Percentiles rank a stretch among this genome's conserved stretches.
Evolutionary conservation across 2,329 filamentous ascomycete genomes (phyloP).

Genomic region (Alternaria burnsii): DNA sequence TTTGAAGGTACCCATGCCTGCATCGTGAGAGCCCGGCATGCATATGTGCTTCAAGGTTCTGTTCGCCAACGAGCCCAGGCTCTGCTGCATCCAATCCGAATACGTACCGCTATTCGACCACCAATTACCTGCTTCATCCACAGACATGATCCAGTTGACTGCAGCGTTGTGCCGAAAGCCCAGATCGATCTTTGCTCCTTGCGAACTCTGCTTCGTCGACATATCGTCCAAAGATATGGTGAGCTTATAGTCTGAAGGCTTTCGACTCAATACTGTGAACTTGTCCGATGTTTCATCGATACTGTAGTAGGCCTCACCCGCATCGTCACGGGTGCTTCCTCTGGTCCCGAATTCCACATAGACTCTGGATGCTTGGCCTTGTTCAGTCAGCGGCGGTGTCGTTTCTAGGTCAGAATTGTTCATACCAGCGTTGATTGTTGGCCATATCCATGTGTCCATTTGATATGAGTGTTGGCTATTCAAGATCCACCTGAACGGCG

Average conservation of each 20-base stretch:
- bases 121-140: constrained; percentile 44
- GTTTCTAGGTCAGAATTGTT: not conserved
- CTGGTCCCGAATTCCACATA: constrained; percentile 44
- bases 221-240: constrained; percentile 42
- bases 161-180: constrained; percentile 49
- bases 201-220: constrained; percentile 44
- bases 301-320: constrained; percentile 47
- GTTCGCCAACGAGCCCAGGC: constrained; percentile 48
- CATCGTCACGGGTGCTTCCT: constrained; percentile 44
- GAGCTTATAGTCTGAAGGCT: constrained; percentile 41
- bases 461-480: constrained; percentile 46
- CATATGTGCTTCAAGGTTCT: constrained; percentile 57
- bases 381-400: not conserved
- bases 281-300: constrained; percentile 40
- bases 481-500: constrained; percentile 50
- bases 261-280: constrained; percentile 44
- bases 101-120: constrained; percentile 49
- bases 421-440: constrained; percentile 40
- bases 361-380: constrained; percentile 41
- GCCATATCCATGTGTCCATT: constrained; percentile 52
- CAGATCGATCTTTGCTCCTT: constrained; percentile 43
- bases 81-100: constrained; percentile 54
- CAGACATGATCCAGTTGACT: constrained; percentile 51
- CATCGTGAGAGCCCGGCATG: constrained; percentile 61
- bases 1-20: constrained; percentile 58